A percentile compares a stretch with the other conserved stretches of the same genome.
phyloP scores from a whole-genome alignment of 2,329 filamentous ascomycete species.

The Aspergillus costaricaensis region DNA sequence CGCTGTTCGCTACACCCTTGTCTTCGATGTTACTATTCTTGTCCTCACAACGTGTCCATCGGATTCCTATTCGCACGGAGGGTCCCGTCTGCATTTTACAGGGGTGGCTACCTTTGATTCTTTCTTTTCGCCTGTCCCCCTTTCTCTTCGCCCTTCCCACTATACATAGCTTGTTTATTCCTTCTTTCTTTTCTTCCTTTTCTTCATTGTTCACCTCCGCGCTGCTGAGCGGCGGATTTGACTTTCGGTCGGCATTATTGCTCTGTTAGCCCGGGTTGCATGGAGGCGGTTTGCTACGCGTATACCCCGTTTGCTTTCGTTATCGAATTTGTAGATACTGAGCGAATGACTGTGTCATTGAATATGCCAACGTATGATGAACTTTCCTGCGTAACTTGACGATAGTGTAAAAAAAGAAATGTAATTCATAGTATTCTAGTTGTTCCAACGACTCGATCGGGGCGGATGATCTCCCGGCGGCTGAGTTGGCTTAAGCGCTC shows the following conservation, averaged over 20 bases:
- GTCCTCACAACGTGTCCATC: conserved; percentile 32
- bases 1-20: conserved; percentile 28
- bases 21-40: conserved; percentile 17
- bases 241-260: conserved; percentile 17
- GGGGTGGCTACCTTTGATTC: conserved; percentile 22
- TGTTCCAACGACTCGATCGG: not conserved
- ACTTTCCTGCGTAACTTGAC: no score
- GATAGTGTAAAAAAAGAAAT: no score
- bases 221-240: conserved; percentile 20
- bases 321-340: conserved; percentile 15
- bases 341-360: conserved; percentile 11
- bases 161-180: conserved; percentile 22
- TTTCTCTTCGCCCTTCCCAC: conserved; percentile 14
- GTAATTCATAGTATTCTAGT: not conserved
- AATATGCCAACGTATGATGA: not conserved
- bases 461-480: conserved; percentile 16
- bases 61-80: conserved; percentile 25
- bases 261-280: conserved; percentile 18
- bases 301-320: conserved; percentile 14
- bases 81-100: conserved; percentile 33
- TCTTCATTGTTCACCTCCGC: conserved; percentile 18
- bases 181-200: conserved; percentile 5
- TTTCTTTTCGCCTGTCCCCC: conserved; percentile 13
- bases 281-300: conserved; percentile 1
- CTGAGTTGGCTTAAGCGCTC: conserved; percentile 22